phyloP scores from a whole-genome alignment of 2,329 filamentous ascomycete species.

The Didymella pomorum region DNA sequence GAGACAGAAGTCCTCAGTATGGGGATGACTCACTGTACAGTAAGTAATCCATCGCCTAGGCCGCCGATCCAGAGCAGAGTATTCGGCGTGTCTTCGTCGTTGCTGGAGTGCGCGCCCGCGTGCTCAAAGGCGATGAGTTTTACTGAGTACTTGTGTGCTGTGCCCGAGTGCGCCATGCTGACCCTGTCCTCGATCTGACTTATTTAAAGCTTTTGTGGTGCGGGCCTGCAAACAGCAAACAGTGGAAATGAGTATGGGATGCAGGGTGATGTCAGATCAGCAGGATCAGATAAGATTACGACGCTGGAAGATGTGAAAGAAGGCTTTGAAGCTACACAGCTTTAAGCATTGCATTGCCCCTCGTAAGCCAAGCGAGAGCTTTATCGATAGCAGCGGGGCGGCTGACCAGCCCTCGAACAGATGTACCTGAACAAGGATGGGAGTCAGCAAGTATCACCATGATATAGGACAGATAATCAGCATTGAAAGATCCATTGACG shows the following conservation, averaged over 20 bases:
- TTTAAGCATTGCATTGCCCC: constrained; percentile 1
- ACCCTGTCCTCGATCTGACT: neutral
- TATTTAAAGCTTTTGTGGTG: neutral
- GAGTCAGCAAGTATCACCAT: neutral
- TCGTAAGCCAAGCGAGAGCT: constrained; percentile 3
- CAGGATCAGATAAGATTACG: neutral
- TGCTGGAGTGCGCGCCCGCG: constrained; percentile 19
- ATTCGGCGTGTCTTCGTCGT: constrained; percentile 46
- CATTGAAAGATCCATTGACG: no score
- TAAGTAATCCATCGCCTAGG: constrained; percentile 73
- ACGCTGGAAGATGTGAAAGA: neutral
- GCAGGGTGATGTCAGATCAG: neutral
- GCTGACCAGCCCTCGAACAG: neutral
- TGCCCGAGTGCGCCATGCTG: constrained; percentile 49
- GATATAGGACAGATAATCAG: neutral
- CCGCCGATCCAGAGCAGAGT: constrained; percentile 75
- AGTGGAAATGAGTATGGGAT: neutral
- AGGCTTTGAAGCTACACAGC: neutral
- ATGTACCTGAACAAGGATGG: neutral
- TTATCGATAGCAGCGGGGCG: constrained; percentile 16
- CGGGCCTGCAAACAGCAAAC: neutral
- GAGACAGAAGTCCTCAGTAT: no score
- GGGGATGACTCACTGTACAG: constrained; percentile 54
- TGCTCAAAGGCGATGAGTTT: constrained; percentile 58
- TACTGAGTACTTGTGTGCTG: constrained; percentile 53